Evolutionary conservation across 2,329 filamentous ascomycete genomes (phyloP).

Genomic region (Diaporthe sp.): DNA sequence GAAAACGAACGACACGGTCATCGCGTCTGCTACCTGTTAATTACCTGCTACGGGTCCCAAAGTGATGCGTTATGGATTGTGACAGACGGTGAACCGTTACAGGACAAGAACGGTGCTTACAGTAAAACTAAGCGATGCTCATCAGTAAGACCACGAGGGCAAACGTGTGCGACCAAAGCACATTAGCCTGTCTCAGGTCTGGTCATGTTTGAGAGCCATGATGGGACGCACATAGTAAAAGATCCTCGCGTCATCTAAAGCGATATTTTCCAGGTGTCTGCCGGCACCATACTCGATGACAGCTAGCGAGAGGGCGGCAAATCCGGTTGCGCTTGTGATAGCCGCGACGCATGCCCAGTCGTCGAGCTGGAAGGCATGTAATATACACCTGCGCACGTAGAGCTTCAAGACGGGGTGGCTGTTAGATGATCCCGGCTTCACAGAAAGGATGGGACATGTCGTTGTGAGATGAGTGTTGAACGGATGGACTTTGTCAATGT

Average conservation of each 20-base stretch:
- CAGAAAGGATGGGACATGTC: background rate
- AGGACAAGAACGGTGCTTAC: background rate
- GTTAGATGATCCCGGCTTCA: background rate
- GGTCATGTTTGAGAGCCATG: background rate
- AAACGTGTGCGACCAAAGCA: too few species aligned
- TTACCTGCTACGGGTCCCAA: background rate
- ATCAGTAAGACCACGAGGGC: background rate
- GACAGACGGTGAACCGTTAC: too few species aligned
- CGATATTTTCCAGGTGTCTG: background rate
- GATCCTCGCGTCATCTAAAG: slow-evolving; percentile 1
- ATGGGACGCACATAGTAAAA: background rate
- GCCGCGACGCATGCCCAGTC: background rate
- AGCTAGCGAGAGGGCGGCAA: slow-evolving; percentile 1
- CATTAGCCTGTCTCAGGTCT: background rate
- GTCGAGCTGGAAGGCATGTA: background rate
- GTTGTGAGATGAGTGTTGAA: background rate
- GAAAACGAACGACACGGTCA: background rate
- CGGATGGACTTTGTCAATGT: background rate
- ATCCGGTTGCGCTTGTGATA: background rate
- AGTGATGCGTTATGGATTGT: background rate
- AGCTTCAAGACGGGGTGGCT: background rate
- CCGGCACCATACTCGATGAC: slow-evolving; percentile 12
- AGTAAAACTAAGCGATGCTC: background rate
- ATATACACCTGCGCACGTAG: background rate
- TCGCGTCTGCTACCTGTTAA: background rate